Conservation (phyloP, 306 rosid genomes). For the Quercus cerris region DNA sequence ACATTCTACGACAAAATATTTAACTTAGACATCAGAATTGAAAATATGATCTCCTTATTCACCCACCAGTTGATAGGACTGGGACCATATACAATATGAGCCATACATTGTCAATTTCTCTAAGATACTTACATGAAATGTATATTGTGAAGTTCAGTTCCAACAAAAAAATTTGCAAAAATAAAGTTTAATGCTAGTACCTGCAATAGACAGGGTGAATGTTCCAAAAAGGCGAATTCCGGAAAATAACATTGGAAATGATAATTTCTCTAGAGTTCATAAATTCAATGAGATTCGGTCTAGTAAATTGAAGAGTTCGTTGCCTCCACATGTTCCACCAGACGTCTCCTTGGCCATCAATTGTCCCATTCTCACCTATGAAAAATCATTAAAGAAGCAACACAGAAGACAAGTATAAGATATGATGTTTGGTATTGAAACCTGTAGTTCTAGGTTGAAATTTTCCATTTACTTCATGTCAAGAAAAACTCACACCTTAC, state of each 20-base stretch:
- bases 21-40: neutral
- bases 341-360: constrained; percentile 84
- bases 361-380: constrained; percentile 81
- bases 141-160: neutral
- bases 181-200: constrained; percentile 27
- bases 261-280: constrained; percentile 65
- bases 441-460: neutral
- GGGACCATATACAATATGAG: neutral
- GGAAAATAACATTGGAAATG: constrained; percentile 73
- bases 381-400: neutral
- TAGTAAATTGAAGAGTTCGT: constrained; percentile 74
- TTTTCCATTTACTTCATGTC: neutral
- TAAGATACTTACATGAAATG: neutral
- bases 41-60: neutral
- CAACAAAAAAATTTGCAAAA: neutral
- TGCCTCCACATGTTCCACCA: constrained; percentile 99
- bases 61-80: neutral
- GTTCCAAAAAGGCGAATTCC: constrained; percentile 94
- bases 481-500: neutral
- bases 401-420: neutral
- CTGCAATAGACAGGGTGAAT: constrained; percentile 94
- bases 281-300: constrained; percentile 84
- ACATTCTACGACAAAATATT: neutral
- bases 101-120: neutral
- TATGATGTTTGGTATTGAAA: neutral